Conservation (phyloP, 2,329 filamentous ascomycete species). For the Exophiala sp. region DNA sequence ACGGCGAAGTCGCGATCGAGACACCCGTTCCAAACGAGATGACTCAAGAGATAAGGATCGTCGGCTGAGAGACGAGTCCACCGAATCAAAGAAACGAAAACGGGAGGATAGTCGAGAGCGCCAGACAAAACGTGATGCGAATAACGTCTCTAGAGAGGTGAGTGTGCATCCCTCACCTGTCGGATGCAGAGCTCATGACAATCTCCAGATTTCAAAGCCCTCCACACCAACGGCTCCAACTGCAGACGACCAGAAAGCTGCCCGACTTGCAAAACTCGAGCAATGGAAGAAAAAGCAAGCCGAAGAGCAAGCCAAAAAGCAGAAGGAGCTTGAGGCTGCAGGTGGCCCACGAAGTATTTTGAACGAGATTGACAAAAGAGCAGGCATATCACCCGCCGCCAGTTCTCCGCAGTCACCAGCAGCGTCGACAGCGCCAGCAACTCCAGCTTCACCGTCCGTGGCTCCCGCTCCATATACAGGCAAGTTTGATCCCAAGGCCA, state of each 20-base stretch:
- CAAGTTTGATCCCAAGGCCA: conserved; percentile 84
- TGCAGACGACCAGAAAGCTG: conserved; percentile 74
- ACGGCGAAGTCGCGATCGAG: conserved; percentile 64
- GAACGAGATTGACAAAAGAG: conserved; percentile 70
- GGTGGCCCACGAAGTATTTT: conserved; percentile 65
- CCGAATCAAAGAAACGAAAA: conserved; percentile 67
- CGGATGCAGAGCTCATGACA: conserved; percentile 26
- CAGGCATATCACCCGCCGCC: conserved; percentile 53
- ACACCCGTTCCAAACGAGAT: conserved; percentile 67
- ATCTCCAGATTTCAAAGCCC: conserved; percentile 53
- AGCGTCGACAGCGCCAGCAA: conserved; percentile 33
- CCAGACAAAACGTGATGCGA: conserved; percentile 48
- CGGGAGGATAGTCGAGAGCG: conserved; percentile 63
- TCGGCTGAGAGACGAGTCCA: conserved; percentile 65
- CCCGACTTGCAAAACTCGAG: conserved; percentile 75
- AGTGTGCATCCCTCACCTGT: conserved; percentile 31
- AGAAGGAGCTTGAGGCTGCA: conserved; percentile 61
- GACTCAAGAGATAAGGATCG: conserved; percentile 64
- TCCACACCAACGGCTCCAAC: conserved; percentile 48
- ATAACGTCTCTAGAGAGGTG: conserved; percentile 56
- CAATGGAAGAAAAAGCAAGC: conserved; percentile 88
- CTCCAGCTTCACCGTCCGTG: conserved; percentile 47
- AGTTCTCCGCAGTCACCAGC: conserved; percentile 50
- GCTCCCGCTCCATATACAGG: conserved; percentile 61
- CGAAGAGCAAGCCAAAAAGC: conserved; percentile 69